Base-by-base conservation (phyloP, 257 asterid genomes). In the Dorcoceras hygrometricum region DNA sequence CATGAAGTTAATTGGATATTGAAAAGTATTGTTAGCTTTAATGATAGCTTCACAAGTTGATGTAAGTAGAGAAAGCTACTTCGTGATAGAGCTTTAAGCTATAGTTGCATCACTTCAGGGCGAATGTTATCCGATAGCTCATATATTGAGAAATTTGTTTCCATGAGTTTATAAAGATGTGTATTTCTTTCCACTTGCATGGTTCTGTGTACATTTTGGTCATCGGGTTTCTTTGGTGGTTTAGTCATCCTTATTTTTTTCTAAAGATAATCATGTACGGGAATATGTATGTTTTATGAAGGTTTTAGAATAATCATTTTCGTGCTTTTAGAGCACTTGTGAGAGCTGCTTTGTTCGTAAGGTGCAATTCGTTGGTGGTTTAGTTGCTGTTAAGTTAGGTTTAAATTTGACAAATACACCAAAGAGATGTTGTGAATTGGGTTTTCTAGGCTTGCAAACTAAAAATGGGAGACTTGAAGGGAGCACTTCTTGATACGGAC, bases 401-500 rank as follows among this genome's bases (percentile, higher is more conserved):
- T 26, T 22, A 39, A 28, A 23, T 59, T 66, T 65, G 0, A 28
- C 54, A 61, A n/a, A n/a, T n/a, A n/a, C n/a, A n/a, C n/a, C n/a
- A n/a, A n/a, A n/a, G n/a, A n/a, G n/a, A n/a, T n/a, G n/a, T n/a
- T n/a, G n/a, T n/a, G n/a, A n/a, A n/a, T 22, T 8, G 19, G 39
- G 50, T 65, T 63, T 65, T 31, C 23, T 72, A 93, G 99, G 97
- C 97, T 61, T 93, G 95, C 74, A 93, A 93, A 80, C 77, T 93
- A 68, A 93, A 86, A 81, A 72, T 90, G 18, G 99, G 97, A 77
- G 99, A 93, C 73, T 57, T 81, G 72, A 80, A 76, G 76, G 99
- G 99, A 57, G 99, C 99, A 54, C 97, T 90, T 68, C 74, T 82
- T 74, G 99, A 94, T 73, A 75, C 97, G 55, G 99, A 94, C 57